phyloP scores from a whole-genome alignment of 805 yeast species.

The Candida nitratophila region DNA sequence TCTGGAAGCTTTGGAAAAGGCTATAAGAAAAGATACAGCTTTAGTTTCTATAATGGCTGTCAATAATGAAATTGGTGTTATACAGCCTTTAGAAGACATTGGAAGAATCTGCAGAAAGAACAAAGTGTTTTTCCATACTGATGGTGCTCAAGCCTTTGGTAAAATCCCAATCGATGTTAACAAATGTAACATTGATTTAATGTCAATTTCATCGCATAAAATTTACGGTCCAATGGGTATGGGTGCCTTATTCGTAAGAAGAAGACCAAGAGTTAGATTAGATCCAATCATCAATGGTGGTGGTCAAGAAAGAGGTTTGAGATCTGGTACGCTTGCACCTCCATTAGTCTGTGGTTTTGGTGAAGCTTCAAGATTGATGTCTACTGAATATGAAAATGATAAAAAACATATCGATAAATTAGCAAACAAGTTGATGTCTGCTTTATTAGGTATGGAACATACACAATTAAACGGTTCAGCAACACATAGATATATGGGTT shows the following conservation, averaged over 20 bases:
- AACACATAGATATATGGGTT: slow-evolving; percentile 74
- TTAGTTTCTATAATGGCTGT: slow-evolving; percentile 95
- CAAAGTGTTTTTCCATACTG: slow-evolving; percentile 95
- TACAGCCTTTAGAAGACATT: slow-evolving; percentile 92
- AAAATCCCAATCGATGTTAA: slow-evolving; percentile 90
- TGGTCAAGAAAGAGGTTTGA: slow-evolving; percentile 97
- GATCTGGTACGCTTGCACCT: slow-evolving; percentile 97
- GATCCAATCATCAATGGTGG: slow-evolving; percentile 96
- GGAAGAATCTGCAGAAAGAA: slow-evolving; percentile 79
- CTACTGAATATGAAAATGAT: slow-evolving; percentile 68
- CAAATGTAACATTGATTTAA: slow-evolving; percentile 82
- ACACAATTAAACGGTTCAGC: slow-evolving; percentile 86
- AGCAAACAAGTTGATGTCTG: slow-evolving; percentile 64
- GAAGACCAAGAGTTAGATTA: slow-evolving; percentile 96
- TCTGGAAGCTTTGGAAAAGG: slow-evolving; percentile 68
- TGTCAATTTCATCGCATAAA: slow-evolving; percentile 94
- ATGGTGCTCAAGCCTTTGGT: slow-evolving; percentile 96
- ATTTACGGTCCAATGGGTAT: slow-evolving; percentile 97
- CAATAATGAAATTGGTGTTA: slow-evolving; percentile 95
- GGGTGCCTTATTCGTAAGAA: slow-evolving; percentile 91
- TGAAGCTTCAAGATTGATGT: slow-evolving; percentile 87
- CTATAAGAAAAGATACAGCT: slow-evolving; percentile 86
- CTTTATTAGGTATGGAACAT: slow-evolving; percentile 76
- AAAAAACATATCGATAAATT: slow-evolving; percentile 59
- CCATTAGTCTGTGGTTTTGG: slow-evolving; percentile 94